Base-by-base conservation (phyloP, 495 filamentous ascomycete species). In the Lophium mytilinum region DNA sequence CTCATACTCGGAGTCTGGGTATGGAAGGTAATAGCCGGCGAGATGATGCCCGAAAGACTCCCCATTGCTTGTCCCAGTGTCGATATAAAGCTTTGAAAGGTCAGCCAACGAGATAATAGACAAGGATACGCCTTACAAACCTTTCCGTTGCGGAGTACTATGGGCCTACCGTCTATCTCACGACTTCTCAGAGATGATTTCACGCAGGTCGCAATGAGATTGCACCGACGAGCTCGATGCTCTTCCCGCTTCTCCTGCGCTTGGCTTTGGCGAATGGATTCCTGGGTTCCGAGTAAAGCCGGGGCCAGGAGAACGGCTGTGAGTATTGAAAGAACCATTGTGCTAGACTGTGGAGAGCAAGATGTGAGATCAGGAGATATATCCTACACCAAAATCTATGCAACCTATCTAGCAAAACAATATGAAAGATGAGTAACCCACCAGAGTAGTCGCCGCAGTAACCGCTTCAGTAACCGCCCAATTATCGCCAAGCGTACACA, bases 211-310 rank as follows among this genome's bases (percentile, higher is more conserved):
- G 65, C 66, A 33, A 60, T 61, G 10, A 71, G 53, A 49, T 71
- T 68, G 41, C 57, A 64, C 40, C 66, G 63, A 3, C 60, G 53
- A 12, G 64, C 68, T 37, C 68, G 68, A 57, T 71, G 68, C 41
- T 68, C 65, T 55, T 71, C 67, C 37, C 63, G 61, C 50, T 56
- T 57, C 35, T 71, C 62, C 46, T 69, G 61, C 12, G 41, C 35
- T 45, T 71, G 67, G 12, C 60, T 62, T 48, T 69, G 65, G 1
- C 66, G 62, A 37, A 71, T 63, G n/a, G 67, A 63, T 57, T 69
- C 69, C 19, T 66, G 66, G 1, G 69, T 66, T 39, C 67, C 69
- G 18, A 69, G 53, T 19, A 71, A 60, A 1, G 56, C 69, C 6
- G 69, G 69, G 10, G 53, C 59, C 17, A 65, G 24, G 12, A 59